These are phyloP conservation scores for Crithidia bombi DNA, from an alignment of 208 protist species.

Conservation along the genomic window DNA sequence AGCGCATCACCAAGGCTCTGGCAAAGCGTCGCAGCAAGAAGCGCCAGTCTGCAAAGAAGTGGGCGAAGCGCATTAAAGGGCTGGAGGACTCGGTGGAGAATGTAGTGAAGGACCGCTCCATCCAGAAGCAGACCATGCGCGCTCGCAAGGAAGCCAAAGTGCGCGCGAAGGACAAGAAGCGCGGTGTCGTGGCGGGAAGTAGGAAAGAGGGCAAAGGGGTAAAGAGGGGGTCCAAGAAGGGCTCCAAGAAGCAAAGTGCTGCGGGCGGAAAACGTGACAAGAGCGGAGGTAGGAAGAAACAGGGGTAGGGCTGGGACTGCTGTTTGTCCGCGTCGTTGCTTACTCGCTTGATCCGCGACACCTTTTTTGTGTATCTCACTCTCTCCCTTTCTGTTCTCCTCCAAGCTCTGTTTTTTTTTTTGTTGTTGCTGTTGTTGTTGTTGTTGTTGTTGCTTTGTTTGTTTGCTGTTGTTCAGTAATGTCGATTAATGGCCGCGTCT, in stretches of 20 bases:
- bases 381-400: too few relatives aligned
- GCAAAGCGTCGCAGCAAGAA: constrained; percentile 81
- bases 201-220: constrained; percentile 8
- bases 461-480: too few relatives aligned
- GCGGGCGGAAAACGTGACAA: constrained; percentile 16
- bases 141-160: constrained; percentile 36
- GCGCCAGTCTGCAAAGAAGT: constrained; percentile 78
- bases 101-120: constrained; percentile 62
- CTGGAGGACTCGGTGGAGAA: constrained; percentile 77
- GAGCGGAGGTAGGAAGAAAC: neutral
- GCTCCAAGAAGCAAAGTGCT: constrained; percentile 18
- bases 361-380: too few relatives aligned
- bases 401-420: too few relatives aligned
- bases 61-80: constrained; percentile 64
- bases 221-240: neutral
- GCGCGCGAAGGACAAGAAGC: constrained; percentile 37
- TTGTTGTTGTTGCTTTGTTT: too few relatives aligned
- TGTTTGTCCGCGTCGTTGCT: too few relatives aligned
- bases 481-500: too few relatives aligned
- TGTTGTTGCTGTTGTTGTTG: too few relatives aligned
- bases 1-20: constrained; percentile 62
- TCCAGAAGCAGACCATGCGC: constrained; percentile 41
- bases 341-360: too few relatives aligned
- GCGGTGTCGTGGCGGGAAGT: constrained; percentile 2
- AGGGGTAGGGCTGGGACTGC: too few relatives aligned